phyloP scores from a whole-genome alignment of 73 alveolate genomes.

The Uronychia setigera region DNA sequence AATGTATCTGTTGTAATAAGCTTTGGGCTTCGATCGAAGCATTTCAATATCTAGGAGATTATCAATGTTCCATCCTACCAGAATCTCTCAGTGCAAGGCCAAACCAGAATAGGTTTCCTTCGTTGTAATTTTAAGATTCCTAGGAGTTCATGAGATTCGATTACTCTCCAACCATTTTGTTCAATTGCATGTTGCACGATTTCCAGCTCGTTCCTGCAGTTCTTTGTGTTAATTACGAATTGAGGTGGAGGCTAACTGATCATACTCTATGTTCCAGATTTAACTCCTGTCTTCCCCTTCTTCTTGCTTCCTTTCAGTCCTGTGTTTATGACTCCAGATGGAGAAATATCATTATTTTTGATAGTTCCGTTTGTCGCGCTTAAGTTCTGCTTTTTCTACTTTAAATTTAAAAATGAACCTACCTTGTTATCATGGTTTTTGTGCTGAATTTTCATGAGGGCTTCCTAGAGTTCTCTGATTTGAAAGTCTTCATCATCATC shows the following conservation, averaged over 20 bases:
- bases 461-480: background rate
- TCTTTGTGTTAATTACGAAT: slow-evolving; percentile 45
- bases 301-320: background rate
- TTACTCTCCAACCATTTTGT: slow-evolving; percentile 46
- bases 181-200: slow-evolving; percentile 48
- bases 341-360: background rate
- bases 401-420: no score
- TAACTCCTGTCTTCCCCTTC: background rate
- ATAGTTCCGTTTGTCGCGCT: no score
- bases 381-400: background rate
- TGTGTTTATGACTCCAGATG: background rate
- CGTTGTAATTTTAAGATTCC: background rate
- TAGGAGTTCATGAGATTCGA: background rate
- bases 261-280: background rate
- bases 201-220: slow-evolving; percentile 60
- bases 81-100: slow-evolving; percentile 65
- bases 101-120: slow-evolving; percentile 62
- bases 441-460: background rate
- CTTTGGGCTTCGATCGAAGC: slow-evolving; percentile 27
- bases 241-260: background rate
- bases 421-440: background rate
- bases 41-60: slow-evolving; percentile 35
- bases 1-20: slow-evolving; percentile 67
- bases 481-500: background rate
- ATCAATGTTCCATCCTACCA: background rate